These are phyloP conservation scores for Spiraea crenata DNA, from an alignment of 331 rosid species.

Conservation along the genomic window DNA sequence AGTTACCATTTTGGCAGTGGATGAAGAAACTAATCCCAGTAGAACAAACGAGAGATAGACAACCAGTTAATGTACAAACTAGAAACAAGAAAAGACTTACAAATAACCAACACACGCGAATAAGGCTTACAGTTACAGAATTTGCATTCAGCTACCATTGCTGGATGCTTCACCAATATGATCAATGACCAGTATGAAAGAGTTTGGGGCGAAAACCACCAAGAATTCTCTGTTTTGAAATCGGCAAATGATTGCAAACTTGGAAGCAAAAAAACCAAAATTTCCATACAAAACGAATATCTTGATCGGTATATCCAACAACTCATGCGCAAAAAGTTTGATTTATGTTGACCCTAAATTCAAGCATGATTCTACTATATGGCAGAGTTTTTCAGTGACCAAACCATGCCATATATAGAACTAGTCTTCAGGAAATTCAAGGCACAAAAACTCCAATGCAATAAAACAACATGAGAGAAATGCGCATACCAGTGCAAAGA, in stretches of 20 bases:
- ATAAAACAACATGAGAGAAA: background rate
- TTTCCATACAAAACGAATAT: background rate
- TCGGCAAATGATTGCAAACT: background rate
- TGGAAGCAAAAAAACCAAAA: background rate
- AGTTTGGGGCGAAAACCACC: background rate
- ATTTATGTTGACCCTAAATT: constrained; percentile 5
- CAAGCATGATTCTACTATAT: background rate
- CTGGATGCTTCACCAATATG: background rate
- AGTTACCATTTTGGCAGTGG: constrained; percentile 47
- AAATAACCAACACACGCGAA: background rate
- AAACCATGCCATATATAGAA: constrained; percentile 9
- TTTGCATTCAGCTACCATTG: constrained; percentile 13
- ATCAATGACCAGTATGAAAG: background rate
- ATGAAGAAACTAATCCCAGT: constrained; percentile 16
- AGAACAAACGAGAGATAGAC: background rate
- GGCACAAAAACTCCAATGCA: background rate
- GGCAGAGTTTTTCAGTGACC: background rate
- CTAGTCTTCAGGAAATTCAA: constrained; percentile 5
- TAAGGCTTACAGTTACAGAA: constrained; percentile 6
- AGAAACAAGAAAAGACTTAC: background rate
- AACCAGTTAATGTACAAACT: constrained; percentile 8
- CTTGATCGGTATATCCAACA: background rate
- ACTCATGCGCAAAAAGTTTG: constrained; percentile 2
- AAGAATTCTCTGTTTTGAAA: background rate
- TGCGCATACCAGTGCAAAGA: constrained; percentile 1